Percentiles rank a stretch among this genome's conserved stretches.
Evolutionary conservation across 1,284 basidiomycete species (phyloP).

Genomic region (Rhodofomes roseus): DNA sequence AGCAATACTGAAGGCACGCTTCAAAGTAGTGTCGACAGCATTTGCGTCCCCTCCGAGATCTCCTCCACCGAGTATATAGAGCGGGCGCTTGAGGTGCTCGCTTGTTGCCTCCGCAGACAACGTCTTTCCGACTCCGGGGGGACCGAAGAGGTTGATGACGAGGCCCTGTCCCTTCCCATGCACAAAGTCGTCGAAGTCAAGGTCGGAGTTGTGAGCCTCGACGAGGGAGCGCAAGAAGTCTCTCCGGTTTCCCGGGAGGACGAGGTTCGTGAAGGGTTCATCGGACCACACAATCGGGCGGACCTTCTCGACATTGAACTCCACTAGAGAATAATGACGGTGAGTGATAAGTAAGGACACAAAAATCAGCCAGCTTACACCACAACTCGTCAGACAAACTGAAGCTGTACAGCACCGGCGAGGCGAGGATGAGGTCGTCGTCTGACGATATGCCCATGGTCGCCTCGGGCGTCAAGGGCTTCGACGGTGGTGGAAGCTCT

Average conservation of each 20-base stretch:
- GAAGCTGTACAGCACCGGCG: slow-evolving; percentile 55
- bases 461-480: slow-evolving; percentile 20
- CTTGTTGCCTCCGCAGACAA: slow-evolving; percentile 56
- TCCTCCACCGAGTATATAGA: slow-evolving; percentile 57
- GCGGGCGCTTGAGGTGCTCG: slow-evolving; percentile 53
- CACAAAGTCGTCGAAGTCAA: slow-evolving; percentile 59
- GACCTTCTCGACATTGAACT: slow-evolving; percentile 51
- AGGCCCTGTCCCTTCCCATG: slow-evolving; percentile 60
- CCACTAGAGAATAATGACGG: slow-evolving; percentile 33
- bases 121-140: slow-evolving; percentile 54
- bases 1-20: slow-evolving; percentile 38
- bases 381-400: slow-evolving; percentile 55
- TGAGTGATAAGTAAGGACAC: not conserved
- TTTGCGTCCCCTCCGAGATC: slow-evolving; percentile 51
- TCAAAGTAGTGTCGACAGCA: slow-evolving; percentile 21
- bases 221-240: slow-evolving; percentile 52
- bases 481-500: slow-evolving; percentile 33
- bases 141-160: slow-evolving; percentile 57
- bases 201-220: slow-evolving; percentile 49
- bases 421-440: slow-evolving; percentile 48
- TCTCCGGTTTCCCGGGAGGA: slow-evolving; percentile 49
- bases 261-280: slow-evolving; percentile 54
- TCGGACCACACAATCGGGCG: slow-evolving; percentile 50
- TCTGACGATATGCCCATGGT: slow-evolving; percentile 34
- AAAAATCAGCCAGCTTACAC: slow-evolving; percentile 36